A percentile compares a stretch with the other conserved stretches of the same genome.
phyloP scores from a whole-genome alignment of 2,329 filamentous ascomycete genomes.

The Trichoderma aggressivum region DNA sequence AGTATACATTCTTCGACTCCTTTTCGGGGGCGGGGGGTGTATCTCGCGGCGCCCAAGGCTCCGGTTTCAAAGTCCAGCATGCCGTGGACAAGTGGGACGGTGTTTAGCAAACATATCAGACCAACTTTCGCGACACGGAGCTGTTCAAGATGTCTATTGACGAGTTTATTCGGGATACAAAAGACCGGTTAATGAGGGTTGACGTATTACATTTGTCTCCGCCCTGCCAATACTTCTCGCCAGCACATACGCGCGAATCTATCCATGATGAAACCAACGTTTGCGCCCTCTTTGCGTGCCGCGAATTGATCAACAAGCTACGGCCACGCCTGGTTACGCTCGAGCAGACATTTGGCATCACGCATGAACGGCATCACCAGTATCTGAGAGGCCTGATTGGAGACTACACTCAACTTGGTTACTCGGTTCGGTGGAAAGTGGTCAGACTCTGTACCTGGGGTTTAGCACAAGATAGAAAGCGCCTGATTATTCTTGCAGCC shows the following conservation, averaged over 20 bases:
- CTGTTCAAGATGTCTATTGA: slow-evolving; percentile 48
- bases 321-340: slow-evolving; percentile 70
- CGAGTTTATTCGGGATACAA: slow-evolving; percentile 44
- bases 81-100: slow-evolving; percentile 60
- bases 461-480: slow-evolving; percentile 46
- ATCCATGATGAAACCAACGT: slow-evolving; percentile 68
- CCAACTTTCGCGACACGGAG: slow-evolving; percentile 53
- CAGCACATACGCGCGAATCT: slow-evolving; percentile 66
- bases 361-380: slow-evolving; percentile 47
- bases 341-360: slow-evolving; percentile 73
- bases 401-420: slow-evolving; percentile 62
- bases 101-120: slow-evolving; percentile 55
- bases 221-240: slow-evolving; percentile 74
- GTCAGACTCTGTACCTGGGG: slow-evolving; percentile 52
- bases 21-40: slow-evolving; percentile 73
- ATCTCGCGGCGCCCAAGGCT: slow-evolving; percentile 58
- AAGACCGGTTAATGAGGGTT: slow-evolving; percentile 39
- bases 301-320: slow-evolving; percentile 52
- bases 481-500: slow-evolving; percentile 56
- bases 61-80: slow-evolving; percentile 57
- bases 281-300: slow-evolving; percentile 53
- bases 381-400: slow-evolving; percentile 60
- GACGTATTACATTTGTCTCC: slow-evolving; percentile 74
- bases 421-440: slow-evolving; percentile 67
- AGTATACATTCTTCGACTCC: slow-evolving; percentile 66